Evolutionary conservation across 306 rosid genomes (phyloP).

Genomic region (Ceratonia siliqua): DNA sequence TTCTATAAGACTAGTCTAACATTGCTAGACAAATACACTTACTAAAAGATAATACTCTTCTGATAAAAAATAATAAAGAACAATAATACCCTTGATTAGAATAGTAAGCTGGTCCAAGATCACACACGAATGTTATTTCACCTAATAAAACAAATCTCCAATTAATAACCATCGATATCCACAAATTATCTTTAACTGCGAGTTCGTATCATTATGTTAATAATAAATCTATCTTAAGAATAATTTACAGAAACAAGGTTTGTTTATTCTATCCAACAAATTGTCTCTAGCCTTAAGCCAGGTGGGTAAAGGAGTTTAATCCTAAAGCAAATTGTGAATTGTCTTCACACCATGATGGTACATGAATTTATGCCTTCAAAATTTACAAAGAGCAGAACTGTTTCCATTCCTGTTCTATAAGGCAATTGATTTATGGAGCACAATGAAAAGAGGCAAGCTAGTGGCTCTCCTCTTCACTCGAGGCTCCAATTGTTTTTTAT

Average conservation of each 20-base stretch:
- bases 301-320: neutral
- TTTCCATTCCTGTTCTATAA: conserved; percentile 35
- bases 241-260: no score
- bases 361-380: conserved; percentile 24
- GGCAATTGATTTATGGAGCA: conserved; percentile 54
- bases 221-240: no score
- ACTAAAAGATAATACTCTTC: neutral
- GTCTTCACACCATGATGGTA: neutral
- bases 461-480: conserved; percentile 61
- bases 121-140: no score
- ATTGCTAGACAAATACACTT: neutral
- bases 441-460: conserved; percentile 59
- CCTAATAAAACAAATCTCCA: no score
- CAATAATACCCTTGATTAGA: no score
- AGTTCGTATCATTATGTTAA: no score
- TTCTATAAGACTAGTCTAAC: neutral
- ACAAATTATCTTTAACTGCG: no score
- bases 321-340: neutral
- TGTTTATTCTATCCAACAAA: no score
- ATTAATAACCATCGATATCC: no score
- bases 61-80: neutral
- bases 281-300: neutral
- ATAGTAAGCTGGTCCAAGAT: no score
- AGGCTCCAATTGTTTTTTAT: conserved; percentile 42
- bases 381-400: conserved; percentile 35